These are phyloP conservation scores for Candida smagusa DNA, from an alignment of 1,139 yeast species.

Conservation along the genomic window DNA sequence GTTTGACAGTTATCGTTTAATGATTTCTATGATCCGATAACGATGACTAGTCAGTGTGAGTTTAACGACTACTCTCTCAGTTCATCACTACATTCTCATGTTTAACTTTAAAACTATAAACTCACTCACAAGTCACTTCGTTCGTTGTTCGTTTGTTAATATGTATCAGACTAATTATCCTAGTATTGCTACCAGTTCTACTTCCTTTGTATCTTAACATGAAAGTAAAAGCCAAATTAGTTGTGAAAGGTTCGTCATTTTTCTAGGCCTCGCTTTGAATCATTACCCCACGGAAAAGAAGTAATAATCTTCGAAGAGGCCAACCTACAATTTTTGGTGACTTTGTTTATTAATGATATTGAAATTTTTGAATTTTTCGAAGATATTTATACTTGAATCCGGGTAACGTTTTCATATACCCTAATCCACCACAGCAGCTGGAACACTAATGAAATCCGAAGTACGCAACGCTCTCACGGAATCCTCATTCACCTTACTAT, in stretches of 20 bases:
- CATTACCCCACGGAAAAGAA: slow-evolving; percentile 53
- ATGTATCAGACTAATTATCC: slow-evolving; percentile 31
- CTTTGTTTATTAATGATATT: background rate
- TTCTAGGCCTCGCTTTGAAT: slow-evolving; percentile 74
- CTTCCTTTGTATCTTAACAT: slow-evolving; percentile 15
- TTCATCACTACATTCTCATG: too few relatives aligned
- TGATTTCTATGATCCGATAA: too few relatives aligned
- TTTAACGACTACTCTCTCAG: too few relatives aligned
- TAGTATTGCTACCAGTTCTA: slow-evolving; percentile 18
- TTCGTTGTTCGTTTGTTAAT: background rate
- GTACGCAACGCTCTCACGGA: slow-evolving; percentile 44
- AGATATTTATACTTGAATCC: slow-evolving; percentile 2
- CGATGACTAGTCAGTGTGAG: too few relatives aligned
- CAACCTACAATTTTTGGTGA: slow-evolving; percentile 16
- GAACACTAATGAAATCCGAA: slow-evolving; percentile 43
- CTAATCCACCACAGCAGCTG: slow-evolving; percentile 32
- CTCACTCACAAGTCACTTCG: too few relatives aligned
- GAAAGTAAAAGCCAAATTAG: slow-evolving; percentile 25
- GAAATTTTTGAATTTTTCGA: background rate
- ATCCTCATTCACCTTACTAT: slow-evolving; percentile 24
- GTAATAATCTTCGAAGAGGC: slow-evolving; percentile 71
- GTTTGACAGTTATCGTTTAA: too few relatives aligned
- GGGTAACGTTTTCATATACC: slow-evolving; percentile 2
- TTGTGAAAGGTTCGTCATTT: slow-evolving; percentile 16
- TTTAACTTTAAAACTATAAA: too few relatives aligned